Evolutionary conservation across 495 filamentous ascomycete genomes (phyloP).

Genomic region (Penicillium parvum): DNA sequence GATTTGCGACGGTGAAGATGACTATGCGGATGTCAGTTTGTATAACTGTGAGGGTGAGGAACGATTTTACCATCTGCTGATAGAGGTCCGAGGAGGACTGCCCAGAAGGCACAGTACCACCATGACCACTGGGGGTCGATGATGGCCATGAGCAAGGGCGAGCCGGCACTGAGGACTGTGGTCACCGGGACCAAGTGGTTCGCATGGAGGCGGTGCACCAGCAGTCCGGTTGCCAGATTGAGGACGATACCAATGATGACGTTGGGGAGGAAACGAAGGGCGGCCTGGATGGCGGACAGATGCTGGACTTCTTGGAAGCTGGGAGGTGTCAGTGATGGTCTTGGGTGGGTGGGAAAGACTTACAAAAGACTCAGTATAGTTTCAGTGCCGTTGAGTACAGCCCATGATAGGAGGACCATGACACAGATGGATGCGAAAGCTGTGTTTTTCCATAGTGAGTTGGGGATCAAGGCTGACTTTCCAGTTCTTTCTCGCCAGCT

Average conservation of each 20-base stretch:
- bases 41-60: not conserved
- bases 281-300: slow-evolving; percentile 41
- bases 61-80: slow-evolving; percentile 40
- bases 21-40: not conserved
- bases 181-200: slow-evolving; percentile 41
- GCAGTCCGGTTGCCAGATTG: slow-evolving; percentile 50
- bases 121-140: slow-evolving; percentile 47
- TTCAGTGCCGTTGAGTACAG: slow-evolving; percentile 47
- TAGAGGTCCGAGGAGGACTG: slow-evolving; percentile 42
- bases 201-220: slow-evolving; percentile 47
- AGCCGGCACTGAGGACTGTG: slow-evolving; percentile 37
- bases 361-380: slow-evolving; percentile 49
- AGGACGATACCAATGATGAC: slow-evolving; percentile 45
- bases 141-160: slow-evolving; percentile 52
- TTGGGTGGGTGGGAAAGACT: not conserved
- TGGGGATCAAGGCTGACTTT: slow-evolving; percentile 50
- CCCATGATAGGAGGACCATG: slow-evolving; percentile 47
- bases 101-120: slow-evolving; percentile 53
- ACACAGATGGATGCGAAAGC: slow-evolving; percentile 48
- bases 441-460: slow-evolving; percentile 48
- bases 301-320: slow-evolving; percentile 48
- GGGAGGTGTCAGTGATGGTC: slow-evolving; percentile 1
- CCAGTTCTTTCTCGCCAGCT: slow-evolving; percentile 33
- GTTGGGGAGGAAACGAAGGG: slow-evolving; percentile 53
- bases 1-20: slow-evolving; percentile 53